Conservation (phyloP, 1,284 basidiomycete genomes). For the Marasmius fiardii region DNA sequence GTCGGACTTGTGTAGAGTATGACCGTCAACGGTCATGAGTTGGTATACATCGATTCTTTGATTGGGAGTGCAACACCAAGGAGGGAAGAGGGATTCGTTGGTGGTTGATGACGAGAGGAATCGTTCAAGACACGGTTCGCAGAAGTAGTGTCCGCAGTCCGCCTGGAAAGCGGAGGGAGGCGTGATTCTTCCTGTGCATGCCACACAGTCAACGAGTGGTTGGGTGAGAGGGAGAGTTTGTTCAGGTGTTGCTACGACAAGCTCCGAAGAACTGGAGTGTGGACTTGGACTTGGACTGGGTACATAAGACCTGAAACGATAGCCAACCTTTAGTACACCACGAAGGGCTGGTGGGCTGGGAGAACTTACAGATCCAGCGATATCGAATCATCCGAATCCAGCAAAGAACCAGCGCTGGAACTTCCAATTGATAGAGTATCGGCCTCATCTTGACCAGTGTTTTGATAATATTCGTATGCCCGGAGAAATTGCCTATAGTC, state of each 20-base stretch:
- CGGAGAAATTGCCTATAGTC: constrained; percentile 5
- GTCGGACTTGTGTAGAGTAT: neutral
- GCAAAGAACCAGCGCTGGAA: neutral
- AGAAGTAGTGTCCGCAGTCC: constrained; percentile 24
- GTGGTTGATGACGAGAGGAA: constrained; percentile 33
- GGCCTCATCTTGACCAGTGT: neutral
- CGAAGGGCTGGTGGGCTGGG: too few species aligned
- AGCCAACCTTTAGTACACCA: too few species aligned
- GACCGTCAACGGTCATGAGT: neutral
- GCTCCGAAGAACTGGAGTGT: too few species aligned
- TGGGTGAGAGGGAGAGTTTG: neutral
- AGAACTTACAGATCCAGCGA: too few species aligned
- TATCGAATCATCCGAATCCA: neutral
- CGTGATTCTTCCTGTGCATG: constrained; percentile 1
- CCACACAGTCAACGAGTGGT: neutral
- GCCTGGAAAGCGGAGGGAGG: neutral
- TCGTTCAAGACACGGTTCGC: constrained; percentile 31
- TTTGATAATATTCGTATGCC: neutral
- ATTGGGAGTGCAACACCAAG: constrained; percentile 35
- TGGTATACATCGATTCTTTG: neutral
- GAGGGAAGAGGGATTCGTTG: constrained; percentile 42
- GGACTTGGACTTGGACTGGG: too few species aligned
- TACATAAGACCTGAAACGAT: too few species aligned
- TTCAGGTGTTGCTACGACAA: too few species aligned
- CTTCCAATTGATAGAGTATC: neutral